Evolutionary conservation across 2,329 filamentous ascomycete genomes (phyloP), one percentile per base, ranked within the genome.

Genomic region (Phaeosphaeriaceae sp.): DNA sequence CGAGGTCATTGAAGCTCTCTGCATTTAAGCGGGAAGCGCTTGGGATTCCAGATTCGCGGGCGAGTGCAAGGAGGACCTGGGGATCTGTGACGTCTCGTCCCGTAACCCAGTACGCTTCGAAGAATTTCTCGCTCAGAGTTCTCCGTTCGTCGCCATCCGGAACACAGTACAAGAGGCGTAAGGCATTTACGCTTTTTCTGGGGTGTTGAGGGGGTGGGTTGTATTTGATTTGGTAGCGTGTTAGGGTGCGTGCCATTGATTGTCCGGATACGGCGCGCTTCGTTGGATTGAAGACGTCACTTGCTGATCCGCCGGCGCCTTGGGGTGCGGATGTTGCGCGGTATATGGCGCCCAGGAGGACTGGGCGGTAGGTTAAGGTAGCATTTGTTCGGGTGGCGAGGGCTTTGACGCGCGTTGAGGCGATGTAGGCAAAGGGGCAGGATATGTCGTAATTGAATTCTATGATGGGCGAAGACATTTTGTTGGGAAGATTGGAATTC

Each of bases 371-470:
- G 30, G 60, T 49, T 0, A 73, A 44, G 12, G 29, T 59, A 18
- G 66, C 53, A 12, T 50, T 45, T 9, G 67, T 67, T 11, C 68
- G 67, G 12, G 52, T 35, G 8, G 68, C 66, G 28, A 73, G 66
- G 1, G 60, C 52, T 46, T 62, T 48, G 4, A 73, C 52, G 20
- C 68, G 66, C 2, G 67, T 71, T 6, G 66, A 71, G 9, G 69
- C 70, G 42, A 73, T 73, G 55, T 73, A 73, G n/a, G 70, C 70
- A 42, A 71, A 72, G 5, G 70, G 69, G 37, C 70, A 73, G 7
- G 69, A 72, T 21, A 73, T 72, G 48, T 70, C 66, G 52, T 68
- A 68, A 52, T 64, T 60, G 50, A 68, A 70, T 21, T 64, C 56
- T 7, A 69, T 52, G 16, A 42, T 48, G 11, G 57, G 57, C 7